These are phyloP conservation scores for Leccinum boreale DNA, from an alignment of 768 basidiomycete genomes.

Conservation along the genomic window DNA sequence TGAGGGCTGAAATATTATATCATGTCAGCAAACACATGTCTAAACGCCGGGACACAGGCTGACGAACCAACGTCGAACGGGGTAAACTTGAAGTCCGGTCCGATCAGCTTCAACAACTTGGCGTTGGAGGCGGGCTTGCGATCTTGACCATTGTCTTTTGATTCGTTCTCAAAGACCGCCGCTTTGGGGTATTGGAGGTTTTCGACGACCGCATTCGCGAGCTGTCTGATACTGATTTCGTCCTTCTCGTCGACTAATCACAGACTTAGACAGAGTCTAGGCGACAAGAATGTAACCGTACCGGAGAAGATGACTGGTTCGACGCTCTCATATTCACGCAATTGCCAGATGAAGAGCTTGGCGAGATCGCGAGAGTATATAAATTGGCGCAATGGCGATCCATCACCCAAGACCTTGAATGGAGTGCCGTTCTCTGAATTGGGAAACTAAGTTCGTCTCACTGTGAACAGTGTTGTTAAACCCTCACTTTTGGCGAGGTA, in stretches of 20 bases:
- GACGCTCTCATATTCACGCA: conserved; percentile 87
- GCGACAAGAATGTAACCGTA: conserved; percentile 26
- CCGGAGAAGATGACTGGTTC: conserved; percentile 93
- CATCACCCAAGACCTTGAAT: conserved; percentile 86
- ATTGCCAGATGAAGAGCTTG: conserved; percentile 90
- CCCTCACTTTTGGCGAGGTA: conserved; percentile 80
- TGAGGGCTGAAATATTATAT: conserved; percentile 51
- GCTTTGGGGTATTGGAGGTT: conserved; percentile 76
- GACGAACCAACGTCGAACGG: conserved; percentile 77
- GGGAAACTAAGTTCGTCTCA: background rate
- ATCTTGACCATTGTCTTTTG: conserved; percentile 85
- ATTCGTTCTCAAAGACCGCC: conserved; percentile 67
- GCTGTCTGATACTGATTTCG: conserved; percentile 88
- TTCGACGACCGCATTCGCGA: conserved; percentile 88
- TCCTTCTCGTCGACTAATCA: conserved; percentile 82
- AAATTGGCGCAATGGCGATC: conserved; percentile 93
- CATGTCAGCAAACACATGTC: background rate
- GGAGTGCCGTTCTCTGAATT: conserved; percentile 70
- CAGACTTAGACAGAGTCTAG: background rate
- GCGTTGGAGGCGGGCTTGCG: conserved; percentile 95
- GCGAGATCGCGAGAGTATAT: conserved; percentile 97
- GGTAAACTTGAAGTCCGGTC: conserved; percentile 78
- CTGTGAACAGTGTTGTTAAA: background rate
- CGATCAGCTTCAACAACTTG: conserved; percentile 74
- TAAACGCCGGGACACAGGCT: background rate